Percentiles rank a stretch among this genome's conserved stretches.
These are phyloP conservation scores for Fusarium keratoplasticum DNA, from an alignment of 2,329 filamentous ascomycete species.

Conservation along the genomic window DNA sequence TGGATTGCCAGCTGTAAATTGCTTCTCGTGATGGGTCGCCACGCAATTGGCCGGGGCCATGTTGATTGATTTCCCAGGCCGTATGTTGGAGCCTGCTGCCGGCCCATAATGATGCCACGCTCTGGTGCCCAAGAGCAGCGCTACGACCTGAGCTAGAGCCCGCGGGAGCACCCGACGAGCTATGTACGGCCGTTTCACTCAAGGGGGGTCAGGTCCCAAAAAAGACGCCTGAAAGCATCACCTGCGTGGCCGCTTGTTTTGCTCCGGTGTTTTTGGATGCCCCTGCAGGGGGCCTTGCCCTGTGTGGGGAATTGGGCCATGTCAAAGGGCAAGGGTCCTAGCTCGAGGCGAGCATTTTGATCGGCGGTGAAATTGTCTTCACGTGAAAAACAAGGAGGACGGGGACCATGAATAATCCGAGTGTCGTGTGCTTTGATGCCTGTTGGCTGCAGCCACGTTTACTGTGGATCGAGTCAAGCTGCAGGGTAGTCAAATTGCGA, in stretches of 20 bases:
- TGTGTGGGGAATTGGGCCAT: constrained; percentile 1
- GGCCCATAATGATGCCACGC: constrained; percentile 31
- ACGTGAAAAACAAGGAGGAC: not conserved
- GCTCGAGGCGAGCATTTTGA: not conserved
- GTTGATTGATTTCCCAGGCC: constrained; percentile 25
- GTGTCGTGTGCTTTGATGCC: not conserved
- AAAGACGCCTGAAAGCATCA: not conserved
- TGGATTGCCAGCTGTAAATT: not conserved
- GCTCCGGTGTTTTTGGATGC: not conserved
- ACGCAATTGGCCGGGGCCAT: constrained; percentile 17
- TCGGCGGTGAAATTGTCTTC: constrained; percentile 9
- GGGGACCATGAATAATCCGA: not conserved
- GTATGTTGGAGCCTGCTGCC: constrained; percentile 14
- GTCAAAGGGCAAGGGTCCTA: not conserved
- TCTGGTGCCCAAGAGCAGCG: constrained; percentile 5
- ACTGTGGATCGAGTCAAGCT: not conserved
- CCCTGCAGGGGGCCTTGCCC: not conserved
- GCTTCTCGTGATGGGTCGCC: constrained; percentile 2
- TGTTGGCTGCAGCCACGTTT: not conserved
- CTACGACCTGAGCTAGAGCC: not conserved
- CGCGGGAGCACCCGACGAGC: constrained; percentile 5
- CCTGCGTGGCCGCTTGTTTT: not conserved
- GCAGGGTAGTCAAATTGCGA: not conserved
- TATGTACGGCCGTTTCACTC: constrained; percentile 3
- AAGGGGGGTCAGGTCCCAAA: not conserved